These are phyloP conservation scores for Avicennia marina DNA, from an alignment of 257 asterid species.

Conservation along the genomic window DNA sequence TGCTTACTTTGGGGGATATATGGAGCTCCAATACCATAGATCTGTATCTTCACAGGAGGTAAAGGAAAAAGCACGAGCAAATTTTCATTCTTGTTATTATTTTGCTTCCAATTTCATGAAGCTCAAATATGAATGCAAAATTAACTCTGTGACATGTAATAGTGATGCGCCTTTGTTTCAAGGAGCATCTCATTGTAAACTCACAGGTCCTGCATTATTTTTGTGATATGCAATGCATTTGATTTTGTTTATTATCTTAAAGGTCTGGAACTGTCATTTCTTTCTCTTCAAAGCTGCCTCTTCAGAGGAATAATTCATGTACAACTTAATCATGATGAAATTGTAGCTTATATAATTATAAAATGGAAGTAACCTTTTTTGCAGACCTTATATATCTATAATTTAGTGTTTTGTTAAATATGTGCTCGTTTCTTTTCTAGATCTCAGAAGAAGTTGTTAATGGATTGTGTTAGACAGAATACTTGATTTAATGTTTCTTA, in stretches of 20 bases:
- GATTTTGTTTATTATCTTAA: background rate
- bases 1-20: constrained; percentile 84
- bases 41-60: constrained; percentile 92
- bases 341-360: no score
- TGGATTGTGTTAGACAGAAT: no score
- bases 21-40: constrained; percentile 95
- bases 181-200: background rate
- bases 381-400: no score
- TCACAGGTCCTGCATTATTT: background rate
- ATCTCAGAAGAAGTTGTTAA: no score
- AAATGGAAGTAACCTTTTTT: no score
- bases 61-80: constrained; percentile 2
- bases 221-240: background rate
- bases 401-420: no score
- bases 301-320: background rate
- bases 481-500: background rate
- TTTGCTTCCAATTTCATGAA: no score
- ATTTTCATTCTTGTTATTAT: no score
- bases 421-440: no score
- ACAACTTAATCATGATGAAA: background rate
- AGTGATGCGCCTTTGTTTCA: no score
- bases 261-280: background rate
- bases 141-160: background rate
- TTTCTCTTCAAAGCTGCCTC: background rate
- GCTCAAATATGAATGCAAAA: background rate